These are phyloP conservation scores for Aquilaria sinensis DNA, from an alignment of 345 rosid genomes.

Conservation along the genomic window DNA sequence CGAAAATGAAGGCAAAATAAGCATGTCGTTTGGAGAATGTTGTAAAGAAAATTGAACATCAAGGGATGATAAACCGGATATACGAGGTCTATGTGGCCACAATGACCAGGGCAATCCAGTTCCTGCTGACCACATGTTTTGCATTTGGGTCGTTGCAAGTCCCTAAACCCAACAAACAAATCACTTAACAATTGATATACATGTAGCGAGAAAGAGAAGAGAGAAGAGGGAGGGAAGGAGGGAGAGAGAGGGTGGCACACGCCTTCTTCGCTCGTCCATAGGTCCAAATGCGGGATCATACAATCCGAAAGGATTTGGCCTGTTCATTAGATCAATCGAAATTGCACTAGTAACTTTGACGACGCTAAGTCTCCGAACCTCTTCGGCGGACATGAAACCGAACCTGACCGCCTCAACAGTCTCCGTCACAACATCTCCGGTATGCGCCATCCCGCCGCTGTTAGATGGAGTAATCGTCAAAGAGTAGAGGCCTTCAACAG, in stretches of 20 bases:
- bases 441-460: too few species aligned
- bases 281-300: conserved; percentile 54
- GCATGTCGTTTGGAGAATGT: conserved; percentile 56
- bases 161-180: conserved; percentile 7
- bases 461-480: too few species aligned
- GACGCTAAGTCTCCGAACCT: conserved; percentile 46
- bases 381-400: conserved; percentile 46
- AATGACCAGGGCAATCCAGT: conserved; percentile 79
- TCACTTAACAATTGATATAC: background rate
- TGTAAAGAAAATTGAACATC: conserved; percentile 56
- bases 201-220: background rate
- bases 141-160: conserved; percentile 57
- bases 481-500: conserved; percentile 15
- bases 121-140: conserved; percentile 55
- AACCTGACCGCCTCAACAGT: conserved; percentile 37
- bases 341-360: conserved; percentile 33
- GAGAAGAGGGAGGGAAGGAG: background rate
- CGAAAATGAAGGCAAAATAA: conserved; percentile 60
- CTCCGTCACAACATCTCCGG: conserved; percentile 30
- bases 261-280: conserved; percentile 30
- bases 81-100: conserved; percentile 82
- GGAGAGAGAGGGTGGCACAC: conserved; percentile 13
- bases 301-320: conserved; percentile 50
- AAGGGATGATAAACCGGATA: conserved; percentile 69
- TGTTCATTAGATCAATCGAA: conserved; percentile 32